Conservation (phyloP, 768 basidiomycete species). For the Hygrophoropsis aurantiaca region DNA sequence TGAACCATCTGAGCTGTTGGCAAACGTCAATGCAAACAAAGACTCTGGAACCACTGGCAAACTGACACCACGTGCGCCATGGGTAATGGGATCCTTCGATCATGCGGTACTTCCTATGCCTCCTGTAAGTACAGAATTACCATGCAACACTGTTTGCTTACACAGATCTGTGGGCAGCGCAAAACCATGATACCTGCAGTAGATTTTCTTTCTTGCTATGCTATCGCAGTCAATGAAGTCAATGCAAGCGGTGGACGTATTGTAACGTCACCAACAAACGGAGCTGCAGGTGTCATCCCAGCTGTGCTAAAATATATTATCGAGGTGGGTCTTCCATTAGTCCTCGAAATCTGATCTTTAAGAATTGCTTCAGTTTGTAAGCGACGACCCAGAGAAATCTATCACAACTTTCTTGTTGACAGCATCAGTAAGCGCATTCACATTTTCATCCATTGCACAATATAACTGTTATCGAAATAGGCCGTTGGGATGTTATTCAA, state of each 20-base stretch:
- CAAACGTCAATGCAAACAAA: conserved; percentile 5
- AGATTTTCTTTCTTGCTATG: conserved; percentile 92
- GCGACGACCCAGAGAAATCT: conserved; percentile 86
- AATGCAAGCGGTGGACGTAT: conserved; percentile 92
- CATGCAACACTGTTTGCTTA: background rate
- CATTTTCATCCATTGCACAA: background rate
- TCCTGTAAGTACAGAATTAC: conserved; percentile 51
- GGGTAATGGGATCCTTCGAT: conserved; percentile 74
- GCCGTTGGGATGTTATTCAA: conserved; percentile 96
- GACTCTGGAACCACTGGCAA: conserved; percentile 1
- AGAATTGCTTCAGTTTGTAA: conserved; percentile 62
- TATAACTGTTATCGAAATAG: conserved; percentile 33
- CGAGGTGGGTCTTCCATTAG: conserved; percentile 48
- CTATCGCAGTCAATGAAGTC: conserved; percentile 93
- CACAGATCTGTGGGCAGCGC: conserved; percentile 42
- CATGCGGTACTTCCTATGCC: conserved; percentile 82
- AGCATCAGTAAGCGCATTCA: conserved; percentile 58
- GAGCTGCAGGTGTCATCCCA: conserved; percentile 92
- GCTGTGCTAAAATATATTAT: conserved; percentile 87
- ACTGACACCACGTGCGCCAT: conserved; percentile 27
- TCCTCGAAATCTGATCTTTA: conserved; percentile 1
- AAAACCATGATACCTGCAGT: conserved; percentile 89
- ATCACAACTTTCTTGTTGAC: conserved; percentile 89
- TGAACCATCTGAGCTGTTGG: conserved; percentile 1
- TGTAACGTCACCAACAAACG: conserved; percentile 93